Evolutionary conservation across 192 early-diverging fungal genomes (phyloP), one percentile per base, ranked within the genome.

Genomic region (Backusella morwellensis): DNA sequence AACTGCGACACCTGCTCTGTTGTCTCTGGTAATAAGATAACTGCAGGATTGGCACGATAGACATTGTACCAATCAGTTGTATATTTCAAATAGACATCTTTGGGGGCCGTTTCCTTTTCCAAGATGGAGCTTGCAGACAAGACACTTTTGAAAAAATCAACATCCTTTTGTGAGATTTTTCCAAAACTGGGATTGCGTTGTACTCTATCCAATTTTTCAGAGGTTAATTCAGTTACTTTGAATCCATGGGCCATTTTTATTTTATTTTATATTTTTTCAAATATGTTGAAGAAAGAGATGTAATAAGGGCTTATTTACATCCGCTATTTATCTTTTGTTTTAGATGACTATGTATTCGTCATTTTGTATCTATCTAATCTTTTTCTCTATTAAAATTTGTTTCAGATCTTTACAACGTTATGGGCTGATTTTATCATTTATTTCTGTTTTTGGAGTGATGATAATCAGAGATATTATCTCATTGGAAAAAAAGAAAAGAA

Each of bases 1-100:
- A 98, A 90, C 29, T 88, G 76, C 1, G 94, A 90, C 15, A 99
- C 94, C 76, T 98, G 90, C n/a, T 89, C 74, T 0, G 95, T 93
- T 1, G 90, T 93, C 66, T 90, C 93, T 50, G 98, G 98, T 66
- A 90, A 91, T 12, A 97, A 86, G 42, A 70, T 44, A 15, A 72
- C 71, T 71, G 54, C 81, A 21, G 94, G 93, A 68, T 83, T 82
- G 9, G 97, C 97, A 17, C 92, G 84, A 84, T 96, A 99, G 84
- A 96, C 94, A 81, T 88, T 88, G 85, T 98, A 90, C 95, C 96
- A 99, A 85, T 99, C 97, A 72, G 84, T 81, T 77, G 94, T 95
- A 77, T 90, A 93, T 0, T 82, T 4, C 94, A 63, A 36, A 52
- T 40, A 19, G 35, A 85, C 52, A 93, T 88, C 38, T 84, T 81